Evolutionary conservation across 2,329 filamentous ascomycete species (phyloP).

Genomic region (Periglandula ipomoeae): DNA sequence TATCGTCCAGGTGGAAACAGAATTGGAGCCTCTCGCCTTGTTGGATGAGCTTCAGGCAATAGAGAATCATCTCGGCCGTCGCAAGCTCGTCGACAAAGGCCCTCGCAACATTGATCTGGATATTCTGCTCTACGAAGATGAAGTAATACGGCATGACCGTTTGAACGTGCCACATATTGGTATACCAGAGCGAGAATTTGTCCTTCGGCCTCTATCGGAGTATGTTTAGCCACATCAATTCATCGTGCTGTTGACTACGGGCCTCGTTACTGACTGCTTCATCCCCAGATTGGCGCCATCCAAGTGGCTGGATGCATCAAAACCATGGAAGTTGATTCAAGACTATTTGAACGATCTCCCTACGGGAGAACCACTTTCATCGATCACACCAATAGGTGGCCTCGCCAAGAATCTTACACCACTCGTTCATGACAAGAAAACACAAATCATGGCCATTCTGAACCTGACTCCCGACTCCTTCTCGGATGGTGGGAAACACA

Average conservation of each 20-base stretch:
- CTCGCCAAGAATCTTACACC: constrained; percentile 46
- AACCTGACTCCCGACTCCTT: constrained; percentile 97
- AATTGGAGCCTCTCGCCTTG: constrained; percentile 62
- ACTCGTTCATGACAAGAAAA: constrained; percentile 48
- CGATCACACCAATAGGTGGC: constrained; percentile 46
- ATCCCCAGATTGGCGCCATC: constrained; percentile 44
- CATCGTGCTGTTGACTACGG: background rate
- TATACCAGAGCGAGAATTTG: constrained; percentile 88
- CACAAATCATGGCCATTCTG: constrained; percentile 84
- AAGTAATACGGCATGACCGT: constrained; percentile 56
- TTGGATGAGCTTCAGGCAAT: constrained; percentile 77
- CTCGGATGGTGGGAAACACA: constrained; percentile 73
- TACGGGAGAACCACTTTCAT: constrained; percentile 41
- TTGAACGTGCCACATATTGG: constrained; percentile 77
- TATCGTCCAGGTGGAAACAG: constrained; percentile 62
- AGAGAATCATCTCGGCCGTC: constrained; percentile 68
- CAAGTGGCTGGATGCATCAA: constrained; percentile 40
- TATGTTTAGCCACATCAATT: constrained; percentile 27
- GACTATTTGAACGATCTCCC: constrained; percentile 54
- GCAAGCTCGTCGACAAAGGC: constrained; percentile 84
- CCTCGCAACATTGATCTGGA: constrained; percentile 93
- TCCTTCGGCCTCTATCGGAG: constrained; percentile 79
- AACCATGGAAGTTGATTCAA: constrained; percentile 51
- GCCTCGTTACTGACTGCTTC: background rate
- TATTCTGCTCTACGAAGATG: constrained; percentile 71